Evolutionary conservation across 495 filamentous ascomycete species (phyloP).

Genomic region (Cryomyces minteri): DNA sequence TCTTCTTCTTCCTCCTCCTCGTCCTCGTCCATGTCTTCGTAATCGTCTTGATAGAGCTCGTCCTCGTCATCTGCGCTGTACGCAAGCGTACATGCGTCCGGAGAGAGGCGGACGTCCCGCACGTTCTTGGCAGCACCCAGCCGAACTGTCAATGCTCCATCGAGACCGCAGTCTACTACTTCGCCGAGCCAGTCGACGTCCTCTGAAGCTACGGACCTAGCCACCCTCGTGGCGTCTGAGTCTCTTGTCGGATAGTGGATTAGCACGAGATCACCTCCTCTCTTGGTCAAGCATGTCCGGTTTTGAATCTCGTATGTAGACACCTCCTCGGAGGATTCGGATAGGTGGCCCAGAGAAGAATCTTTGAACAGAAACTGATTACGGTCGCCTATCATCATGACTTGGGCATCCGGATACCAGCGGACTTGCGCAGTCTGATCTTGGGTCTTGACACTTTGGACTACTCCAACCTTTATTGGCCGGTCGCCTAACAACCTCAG

Average conservation of each 20-base stretch:
- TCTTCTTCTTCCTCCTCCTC: conserved; percentile 1
- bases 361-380: conserved; percentile 14
- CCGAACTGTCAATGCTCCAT: conserved; percentile 34
- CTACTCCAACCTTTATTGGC: conserved; percentile 33
- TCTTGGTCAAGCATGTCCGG: conserved; percentile 23
- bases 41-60: conserved; percentile 17
- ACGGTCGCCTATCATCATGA: conserved; percentile 16
- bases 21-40: neutral
- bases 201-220: neutral
- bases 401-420: conserved; percentile 29
- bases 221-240: too few relatives aligned
- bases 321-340: conserved; percentile 25
- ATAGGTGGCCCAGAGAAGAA: conserved; percentile 24
- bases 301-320: conserved; percentile 38
- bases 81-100: conserved; percentile 18
- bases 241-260: conserved; percentile 9
- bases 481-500: conserved; percentile 3
- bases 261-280: conserved; percentile 31
- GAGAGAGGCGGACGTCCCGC: conserved; percentile 1
- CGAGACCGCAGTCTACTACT: conserved; percentile 31
- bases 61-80: conserved; percentile 10
- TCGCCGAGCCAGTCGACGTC: conserved; percentile 34
- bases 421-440: conserved; percentile 34
- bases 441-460: conserved; percentile 34
- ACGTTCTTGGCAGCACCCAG: conserved; percentile 22